Evolutionary conservation across 2,329 filamentous ascomycete genomes (phyloP), one percentile per base, ranked within the genome.

Genomic region (Hypoxylon sp.): DNA sequence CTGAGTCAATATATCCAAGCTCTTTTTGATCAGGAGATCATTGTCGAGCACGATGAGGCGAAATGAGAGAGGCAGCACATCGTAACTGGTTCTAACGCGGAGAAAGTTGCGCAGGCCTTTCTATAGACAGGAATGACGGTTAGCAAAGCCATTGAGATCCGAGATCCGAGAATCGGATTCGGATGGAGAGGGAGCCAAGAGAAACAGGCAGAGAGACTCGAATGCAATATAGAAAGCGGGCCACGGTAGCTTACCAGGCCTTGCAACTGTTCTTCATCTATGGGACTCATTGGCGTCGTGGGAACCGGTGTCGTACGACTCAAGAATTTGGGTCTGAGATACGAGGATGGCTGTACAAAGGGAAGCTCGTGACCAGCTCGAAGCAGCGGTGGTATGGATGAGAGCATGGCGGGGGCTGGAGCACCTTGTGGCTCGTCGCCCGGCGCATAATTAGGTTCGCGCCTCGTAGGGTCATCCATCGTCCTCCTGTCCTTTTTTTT

Each of bases 41-140:
- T 91, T 97, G 73, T 99, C 95, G 70, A 99, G 90, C 59, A 97
- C 85, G 67, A 99, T 95, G 46, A 99, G 85, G 59, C 94, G 89
- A 75, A 96, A 99, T 62, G 92, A 97, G 55, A 99, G 84, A 12
- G 94, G 94, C 36, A 99, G 81, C 62, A 99, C 94, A 75, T 99
- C 94, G 78, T 99, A 99, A 72, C 92, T 97, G 25, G 91, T 97
- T 68, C 94, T 88, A 63, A 95, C 88, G 73, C 92, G 96, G 70
- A 99, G 86, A 75, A 99, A 99, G 65, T 96, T 90, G 73, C 94
- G 89, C 66, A 97, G 92, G 58, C 89, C 88, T 78, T 87, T 87
- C 92, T 96, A 73, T 60, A 64, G 49, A 42, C 27, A 45, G 23
- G 17, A 42, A 32, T 30, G 31, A 30, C 21, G 41, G 60, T 65